Evolutionary conservation across 129 eudicot genomes (phyloP), one percentile per base, ranked within the genome.

Genomic region (Oenanthe sinensis): DNA sequence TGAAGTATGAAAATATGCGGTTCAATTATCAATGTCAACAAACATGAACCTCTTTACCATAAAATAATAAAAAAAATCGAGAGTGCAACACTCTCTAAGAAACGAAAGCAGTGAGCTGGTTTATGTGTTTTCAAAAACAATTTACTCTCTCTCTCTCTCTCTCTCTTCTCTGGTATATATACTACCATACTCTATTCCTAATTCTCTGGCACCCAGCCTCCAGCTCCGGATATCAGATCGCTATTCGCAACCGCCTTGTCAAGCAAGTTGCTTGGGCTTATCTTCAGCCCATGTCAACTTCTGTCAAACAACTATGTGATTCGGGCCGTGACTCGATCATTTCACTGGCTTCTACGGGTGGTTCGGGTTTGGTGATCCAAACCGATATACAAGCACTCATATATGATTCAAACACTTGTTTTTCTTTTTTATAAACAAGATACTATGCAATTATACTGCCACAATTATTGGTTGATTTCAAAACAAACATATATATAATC

Each of bases 261-360:
- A 88, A 95, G 82, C 96, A 88, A 82, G 98, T 97, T 1, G 98
- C 98, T 3, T 88, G 97, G 97, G 97, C 97, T 33, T 95, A 95
- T 82, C 92, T 95, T 62, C 93, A 83, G 80, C 98, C 97, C 12
- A 85, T 88, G 94, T 85, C 96, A 39, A 78, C 88, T 74, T 48
- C 26, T 74, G 26, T 65, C 72, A 37, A 77, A 54, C 54, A 42
- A 50, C 39, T 37, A 6, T 22, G 40, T 75, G 45, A 39, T 63
- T 52, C 75, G 48, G 68, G 40, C 43, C 13, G 11, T 81, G 26
- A 40, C 43, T 7, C 85, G 87, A n/a, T 82, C 58, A 22, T 47
- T 81, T 42, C 81, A 78, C n/a, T 85, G 93, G 87, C 40, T 82
- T 73, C 88, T 87, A 26, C 78, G 83, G 20, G 79, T 77, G 3